Conservation (phyloP, 176 grass and related monocot species). For the Oryza longistaminata region DNA sequence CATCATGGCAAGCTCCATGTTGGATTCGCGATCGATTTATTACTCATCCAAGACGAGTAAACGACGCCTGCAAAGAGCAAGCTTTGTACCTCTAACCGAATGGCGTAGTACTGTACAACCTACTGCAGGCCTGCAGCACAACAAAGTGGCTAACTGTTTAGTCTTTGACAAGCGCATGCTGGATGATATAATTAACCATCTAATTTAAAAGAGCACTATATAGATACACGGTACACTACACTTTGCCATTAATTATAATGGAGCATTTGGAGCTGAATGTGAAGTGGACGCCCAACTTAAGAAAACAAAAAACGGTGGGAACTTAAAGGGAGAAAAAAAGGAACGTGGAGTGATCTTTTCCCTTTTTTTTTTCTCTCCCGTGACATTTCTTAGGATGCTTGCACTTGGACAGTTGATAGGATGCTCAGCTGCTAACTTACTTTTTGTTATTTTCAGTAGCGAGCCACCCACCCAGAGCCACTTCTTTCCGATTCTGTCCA, state of each 20-base stretch:
- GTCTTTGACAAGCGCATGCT: background rate
- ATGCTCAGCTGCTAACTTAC: background rate
- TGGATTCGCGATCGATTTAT: background rate
- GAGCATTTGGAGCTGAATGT: constrained; percentile 4
- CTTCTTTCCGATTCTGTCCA: background rate
- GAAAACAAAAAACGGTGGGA: background rate
- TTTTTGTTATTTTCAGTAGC: background rate
- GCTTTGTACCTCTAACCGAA: background rate
- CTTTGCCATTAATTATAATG: constrained; percentile 20
- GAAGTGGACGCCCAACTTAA: background rate
- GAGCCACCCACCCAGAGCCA: background rate
- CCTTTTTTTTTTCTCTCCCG: background rate
- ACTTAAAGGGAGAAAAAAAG: background rate
- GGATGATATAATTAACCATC: background rate
- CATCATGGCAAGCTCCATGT: background rate
- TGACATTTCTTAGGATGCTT: background rate
- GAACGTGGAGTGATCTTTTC: background rate
- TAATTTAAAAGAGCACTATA: background rate
- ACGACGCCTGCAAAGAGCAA: constrained; percentile 7
- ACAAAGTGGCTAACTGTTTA: background rate
- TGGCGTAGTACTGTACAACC: background rate
- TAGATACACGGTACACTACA: background rate
- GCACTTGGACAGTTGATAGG: background rate
- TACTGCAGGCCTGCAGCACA: background rate
- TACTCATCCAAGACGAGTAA: background rate